phyloP scores from a whole-genome alignment of 768 basidiomycete genomes.

The Leccinum longicurvipes region DNA sequence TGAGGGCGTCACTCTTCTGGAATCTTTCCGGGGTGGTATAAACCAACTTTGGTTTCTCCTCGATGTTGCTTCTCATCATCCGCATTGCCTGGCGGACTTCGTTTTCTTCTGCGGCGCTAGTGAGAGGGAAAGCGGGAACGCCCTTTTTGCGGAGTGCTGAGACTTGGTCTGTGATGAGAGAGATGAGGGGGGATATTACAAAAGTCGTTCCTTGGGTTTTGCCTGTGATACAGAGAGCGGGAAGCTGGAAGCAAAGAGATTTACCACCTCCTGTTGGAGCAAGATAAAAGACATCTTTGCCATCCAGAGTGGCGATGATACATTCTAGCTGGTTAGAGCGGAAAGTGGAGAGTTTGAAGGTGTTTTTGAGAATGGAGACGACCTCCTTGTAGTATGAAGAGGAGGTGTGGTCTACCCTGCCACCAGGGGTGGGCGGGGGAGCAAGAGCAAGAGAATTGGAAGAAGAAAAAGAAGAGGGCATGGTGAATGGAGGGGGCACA shows the following conservation, averaged over 20 bases:
- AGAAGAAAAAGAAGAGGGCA: conserved; percentile 11
- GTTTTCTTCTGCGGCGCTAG: conserved; percentile 47
- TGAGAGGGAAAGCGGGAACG: conserved; percentile 70
- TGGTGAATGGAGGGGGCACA: conserved; percentile 3
- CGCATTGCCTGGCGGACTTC: conserved; percentile 38
- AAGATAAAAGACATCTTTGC: conserved; percentile 87
- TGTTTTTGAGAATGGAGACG: conserved; percentile 31
- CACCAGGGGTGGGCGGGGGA: not conserved
- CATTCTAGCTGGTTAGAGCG: conserved; percentile 85
- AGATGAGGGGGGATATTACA: conserved; percentile 84
- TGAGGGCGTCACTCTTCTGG: conserved; percentile 55
- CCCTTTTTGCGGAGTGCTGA: conserved; percentile 57
- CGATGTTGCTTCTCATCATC: conserved; percentile 39
- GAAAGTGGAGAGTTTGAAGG: conserved; percentile 66
- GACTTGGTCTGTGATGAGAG: conserved; percentile 91
- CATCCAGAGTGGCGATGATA: conserved; percentile 73
- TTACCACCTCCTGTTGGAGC: conserved; percentile 97
- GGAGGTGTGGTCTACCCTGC: conserved; percentile 31
- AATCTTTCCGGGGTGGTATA: conserved; percentile 95
- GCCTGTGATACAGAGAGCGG: conserved; percentile 74
- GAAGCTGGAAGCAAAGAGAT: conserved; percentile 86
- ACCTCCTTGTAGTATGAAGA: conserved; percentile 31
- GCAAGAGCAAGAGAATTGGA: not conserved
- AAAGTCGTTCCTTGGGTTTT: conserved; percentile 79
- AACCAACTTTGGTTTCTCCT: conserved; percentile 59